These are phyloP conservation scores for Metahyphopichia silvanorum DNA, from an alignment of 805 yeast species.

Conservation along the genomic window DNA sequence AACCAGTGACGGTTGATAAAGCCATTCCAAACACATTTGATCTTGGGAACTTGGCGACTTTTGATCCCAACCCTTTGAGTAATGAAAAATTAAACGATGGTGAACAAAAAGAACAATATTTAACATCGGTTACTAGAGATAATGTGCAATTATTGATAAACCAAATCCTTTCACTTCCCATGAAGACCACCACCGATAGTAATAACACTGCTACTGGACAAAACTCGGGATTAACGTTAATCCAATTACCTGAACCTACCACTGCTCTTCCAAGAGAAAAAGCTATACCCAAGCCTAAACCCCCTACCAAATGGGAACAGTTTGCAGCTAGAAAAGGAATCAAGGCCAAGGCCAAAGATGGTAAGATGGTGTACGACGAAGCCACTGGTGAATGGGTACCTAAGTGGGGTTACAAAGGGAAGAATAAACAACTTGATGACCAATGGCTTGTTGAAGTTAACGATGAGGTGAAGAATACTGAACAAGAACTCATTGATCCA, in stretches of 20 bases:
- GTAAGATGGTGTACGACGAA: constrained; percentile 88
- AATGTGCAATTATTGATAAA: constrained; percentile 88
- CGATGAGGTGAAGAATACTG: constrained; percentile 55
- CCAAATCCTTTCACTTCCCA: constrained; percentile 86
- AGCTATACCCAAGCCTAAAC: constrained; percentile 88
- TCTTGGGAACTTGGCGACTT: constrained; percentile 85
- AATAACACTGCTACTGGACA: constrained; percentile 56
- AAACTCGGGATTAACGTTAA: constrained; percentile 74
- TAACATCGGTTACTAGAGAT: constrained; percentile 74
- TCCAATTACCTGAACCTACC: constrained; percentile 79
- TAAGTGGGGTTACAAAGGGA: constrained; percentile 97
- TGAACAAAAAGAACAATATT: constrained; percentile 56
- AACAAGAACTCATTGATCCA: constrained; percentile 76
- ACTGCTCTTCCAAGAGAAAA: constrained; percentile 91
- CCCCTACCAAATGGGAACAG: constrained; percentile 93
- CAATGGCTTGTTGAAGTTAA: constrained; percentile 98
- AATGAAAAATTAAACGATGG: constrained; percentile 53
- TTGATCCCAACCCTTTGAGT: constrained; percentile 86
- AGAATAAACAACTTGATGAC: constrained; percentile 78
- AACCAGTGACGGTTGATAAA: constrained; percentile 86
- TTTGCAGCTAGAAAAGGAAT: constrained; percentile 97
- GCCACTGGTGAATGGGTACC: constrained; percentile 93
- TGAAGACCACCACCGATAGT: constrained; percentile 80
- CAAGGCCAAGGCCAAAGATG: constrained; percentile 82
- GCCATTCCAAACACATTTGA: constrained; percentile 87